Conservation (phyloP, 345 rosid genomes). For the Populus pruinosa region DNA sequence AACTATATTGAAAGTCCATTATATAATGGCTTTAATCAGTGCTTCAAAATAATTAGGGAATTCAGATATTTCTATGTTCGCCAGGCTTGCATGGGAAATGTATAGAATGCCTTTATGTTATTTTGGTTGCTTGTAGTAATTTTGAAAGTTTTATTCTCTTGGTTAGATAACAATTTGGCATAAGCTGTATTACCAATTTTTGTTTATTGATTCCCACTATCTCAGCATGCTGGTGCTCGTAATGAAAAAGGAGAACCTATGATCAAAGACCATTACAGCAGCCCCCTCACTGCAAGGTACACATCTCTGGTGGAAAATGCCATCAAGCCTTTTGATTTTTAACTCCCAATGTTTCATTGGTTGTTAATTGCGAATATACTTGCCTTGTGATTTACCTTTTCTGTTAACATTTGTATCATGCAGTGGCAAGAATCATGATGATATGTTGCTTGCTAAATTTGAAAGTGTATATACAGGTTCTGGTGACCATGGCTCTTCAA, state of each 20-base stretch:
- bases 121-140: neutral
- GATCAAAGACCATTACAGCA: conserved; percentile 73
- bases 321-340: neutral
- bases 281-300: conserved; percentile 94
- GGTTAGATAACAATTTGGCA: neutral
- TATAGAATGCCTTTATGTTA: neutral
- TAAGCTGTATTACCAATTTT: neutral
- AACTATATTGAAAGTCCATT: too few relatives aligned
- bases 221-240: conserved; percentile 78
- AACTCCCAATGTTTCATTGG: neutral
- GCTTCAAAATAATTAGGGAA: neutral
- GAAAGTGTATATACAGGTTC: conserved; percentile 91
- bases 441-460: conserved; percentile 68
- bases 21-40: too few relatives aligned
- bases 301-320: conserved; percentile 5
- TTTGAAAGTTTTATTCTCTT: neutral
- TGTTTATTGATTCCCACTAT: conserved; percentile 7
- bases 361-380: neutral
- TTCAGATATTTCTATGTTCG: neutral
- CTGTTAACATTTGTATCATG: conserved; percentile 25
- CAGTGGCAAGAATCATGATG: conserved; percentile 81
- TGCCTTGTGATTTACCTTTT: conserved; percentile 13
- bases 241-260: conserved; percentile 79
- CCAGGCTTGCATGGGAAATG: neutral
- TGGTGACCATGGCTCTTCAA: conserved; percentile 83